Evolutionary conservation across 2,329 filamentous ascomycete species (phyloP).

Genomic region (Chaetomium globosum): DNA sequence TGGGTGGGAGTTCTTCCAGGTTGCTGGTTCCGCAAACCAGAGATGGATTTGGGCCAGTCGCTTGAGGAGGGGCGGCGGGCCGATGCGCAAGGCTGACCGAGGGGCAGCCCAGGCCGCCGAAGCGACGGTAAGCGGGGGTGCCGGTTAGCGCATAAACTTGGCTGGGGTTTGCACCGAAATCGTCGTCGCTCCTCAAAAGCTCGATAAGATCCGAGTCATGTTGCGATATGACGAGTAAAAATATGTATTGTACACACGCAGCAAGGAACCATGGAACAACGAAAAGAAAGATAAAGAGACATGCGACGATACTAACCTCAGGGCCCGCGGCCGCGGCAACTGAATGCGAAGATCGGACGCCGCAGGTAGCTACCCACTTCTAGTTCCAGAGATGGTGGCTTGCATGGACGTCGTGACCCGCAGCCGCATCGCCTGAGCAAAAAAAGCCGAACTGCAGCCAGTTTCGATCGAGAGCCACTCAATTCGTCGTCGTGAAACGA

Average conservation of each 20-base stretch:
- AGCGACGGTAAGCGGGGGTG: not conserved
- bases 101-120: slow-evolving; percentile 26
- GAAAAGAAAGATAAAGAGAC: not conserved
- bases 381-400: not conserved
- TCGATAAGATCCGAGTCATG: not conserved
- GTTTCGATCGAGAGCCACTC: too few relatives aligned
- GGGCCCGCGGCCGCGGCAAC: too few relatives aligned
- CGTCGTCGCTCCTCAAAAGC: not conserved
- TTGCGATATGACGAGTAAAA: not conserved
- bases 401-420: not conserved
- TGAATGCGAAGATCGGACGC: not conserved
- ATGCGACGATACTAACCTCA: too few relatives aligned
- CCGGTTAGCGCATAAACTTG: not conserved
- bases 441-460: too few relatives aligned
- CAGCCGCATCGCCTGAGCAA: too few relatives aligned
- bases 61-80: slow-evolving; percentile 32
- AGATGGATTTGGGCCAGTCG: slow-evolving; percentile 17
- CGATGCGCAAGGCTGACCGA: slow-evolving; percentile 27
- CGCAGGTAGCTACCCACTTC: not conserved
- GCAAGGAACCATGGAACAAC: not conserved
- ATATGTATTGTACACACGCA: not conserved
- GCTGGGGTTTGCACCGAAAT: not conserved
- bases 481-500: too few relatives aligned
- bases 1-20: slow-evolving; percentile 15
- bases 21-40: slow-evolving; percentile 7